Conservation (phyloP, 805 yeast species). For the Candida schatavii region DNA sequence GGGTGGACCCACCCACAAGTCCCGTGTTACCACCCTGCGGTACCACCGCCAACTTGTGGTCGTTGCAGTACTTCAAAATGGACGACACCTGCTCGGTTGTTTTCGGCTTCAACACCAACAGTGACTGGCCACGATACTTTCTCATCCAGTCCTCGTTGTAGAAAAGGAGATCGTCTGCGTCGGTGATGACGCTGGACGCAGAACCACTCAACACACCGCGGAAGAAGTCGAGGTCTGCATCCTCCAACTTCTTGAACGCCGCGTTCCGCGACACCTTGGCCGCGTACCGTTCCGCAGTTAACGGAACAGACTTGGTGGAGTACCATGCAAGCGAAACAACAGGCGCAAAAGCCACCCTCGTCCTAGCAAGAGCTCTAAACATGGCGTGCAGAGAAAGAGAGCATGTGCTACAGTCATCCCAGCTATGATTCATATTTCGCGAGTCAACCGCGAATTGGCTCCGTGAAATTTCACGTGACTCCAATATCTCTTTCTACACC, state of each 20-base stretch:
- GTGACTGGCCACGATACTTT: constrained; percentile 86
- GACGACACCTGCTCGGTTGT: constrained; percentile 72
- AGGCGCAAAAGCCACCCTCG: not conserved
- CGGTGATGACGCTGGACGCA: constrained; percentile 48
- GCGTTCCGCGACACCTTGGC: constrained; percentile 49
- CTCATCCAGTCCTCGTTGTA: constrained; percentile 94
- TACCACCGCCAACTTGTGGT: constrained; percentile 73
- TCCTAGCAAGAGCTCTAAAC: constrained; percentile 1
- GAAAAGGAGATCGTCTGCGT: constrained; percentile 59
- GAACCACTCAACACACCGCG: constrained; percentile 49
- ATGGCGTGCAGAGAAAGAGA: no score
- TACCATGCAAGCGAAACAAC: constrained; percentile 9
- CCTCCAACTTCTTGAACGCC: constrained; percentile 49
- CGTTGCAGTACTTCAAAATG: constrained; percentile 79
- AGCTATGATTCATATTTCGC: no score
- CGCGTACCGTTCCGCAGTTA: constrained; percentile 73
- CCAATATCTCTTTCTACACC: no score
- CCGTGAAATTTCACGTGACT: no score
- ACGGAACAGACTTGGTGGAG: constrained; percentile 37
- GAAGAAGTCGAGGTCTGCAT: constrained; percentile 61
- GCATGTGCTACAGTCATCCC: no score
- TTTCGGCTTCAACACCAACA: constrained; percentile 78
- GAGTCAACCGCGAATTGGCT: no score
- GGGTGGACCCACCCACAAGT: constrained; percentile 90
- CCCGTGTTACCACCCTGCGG: constrained; percentile 99